Percentiles rank a stretch among this genome's conserved stretches.
Conservation (phyloP, 2,329 filamentous ascomycete species). For the Pseudogymnoascus sp. region DNA sequence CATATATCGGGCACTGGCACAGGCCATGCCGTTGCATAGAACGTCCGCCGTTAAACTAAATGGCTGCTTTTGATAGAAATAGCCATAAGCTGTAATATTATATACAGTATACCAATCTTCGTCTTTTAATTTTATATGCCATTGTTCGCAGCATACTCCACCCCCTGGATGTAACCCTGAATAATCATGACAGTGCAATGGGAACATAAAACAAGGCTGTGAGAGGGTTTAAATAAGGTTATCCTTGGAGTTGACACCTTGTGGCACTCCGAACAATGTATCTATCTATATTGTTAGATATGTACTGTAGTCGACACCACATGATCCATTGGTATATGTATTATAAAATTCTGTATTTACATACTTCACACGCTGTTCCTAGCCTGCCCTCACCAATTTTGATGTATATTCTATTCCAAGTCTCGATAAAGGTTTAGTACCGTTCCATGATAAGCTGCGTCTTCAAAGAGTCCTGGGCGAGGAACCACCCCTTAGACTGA, state of each 20-base stretch:
- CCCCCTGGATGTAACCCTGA: not conserved
- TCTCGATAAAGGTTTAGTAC: conserved; percentile 13
- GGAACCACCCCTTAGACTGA: conserved; percentile 24
- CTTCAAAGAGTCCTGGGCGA: conserved; percentile 22
- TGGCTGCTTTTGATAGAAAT: not conserved
- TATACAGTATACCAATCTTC: not conserved
- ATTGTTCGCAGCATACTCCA: not conserved
- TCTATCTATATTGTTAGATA: not conserved
- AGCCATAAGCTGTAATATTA: not conserved
- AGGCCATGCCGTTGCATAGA: not conserved
- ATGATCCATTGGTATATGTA: not conserved
- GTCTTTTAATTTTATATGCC: not conserved
- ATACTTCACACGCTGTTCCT: not conserved
- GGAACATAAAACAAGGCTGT: not conserved
- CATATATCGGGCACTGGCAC: not conserved
- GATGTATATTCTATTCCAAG: not conserved
- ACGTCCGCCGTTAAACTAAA: not conserved
- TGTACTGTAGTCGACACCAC: not conserved
- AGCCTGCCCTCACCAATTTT: not conserved
- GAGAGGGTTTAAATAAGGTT: not conserved
- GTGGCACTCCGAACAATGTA: not conserved
- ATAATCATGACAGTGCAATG: not conserved
- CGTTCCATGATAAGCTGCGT: conserved; percentile 25
- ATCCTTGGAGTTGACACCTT: not conserved
- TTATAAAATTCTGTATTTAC: not conserved